phyloP scores from a whole-genome alignment of 768 basidiomycete genomes.

The Rhodotorula diobovata region DNA sequence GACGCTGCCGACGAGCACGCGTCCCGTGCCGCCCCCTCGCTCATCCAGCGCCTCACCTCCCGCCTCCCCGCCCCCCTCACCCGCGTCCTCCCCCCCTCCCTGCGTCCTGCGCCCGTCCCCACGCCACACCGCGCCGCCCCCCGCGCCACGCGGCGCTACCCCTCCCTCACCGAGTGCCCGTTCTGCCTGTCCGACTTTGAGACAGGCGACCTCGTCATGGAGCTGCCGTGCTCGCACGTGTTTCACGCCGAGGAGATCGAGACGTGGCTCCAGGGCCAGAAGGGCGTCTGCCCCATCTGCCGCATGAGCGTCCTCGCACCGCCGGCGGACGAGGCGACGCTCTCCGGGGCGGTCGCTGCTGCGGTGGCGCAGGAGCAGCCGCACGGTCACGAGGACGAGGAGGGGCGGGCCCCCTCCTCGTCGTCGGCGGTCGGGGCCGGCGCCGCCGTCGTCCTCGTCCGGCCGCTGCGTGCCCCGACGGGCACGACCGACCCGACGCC shows the following conservation, averaged over 20 bases:
- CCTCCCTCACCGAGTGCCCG: slow-evolving; percentile 63
- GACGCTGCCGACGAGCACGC: slow-evolving; percentile 19
- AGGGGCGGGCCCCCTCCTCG: not conserved
- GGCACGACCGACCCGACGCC: not conserved
- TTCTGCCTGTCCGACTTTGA: slow-evolving; percentile 85
- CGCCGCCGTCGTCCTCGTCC: not conserved
- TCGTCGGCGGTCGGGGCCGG: not conserved
- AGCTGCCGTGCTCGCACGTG: slow-evolving; percentile 88
- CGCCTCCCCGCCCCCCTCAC: not conserved
- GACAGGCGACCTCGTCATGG: slow-evolving; percentile 81
- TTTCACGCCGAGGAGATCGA: slow-evolving; percentile 90
- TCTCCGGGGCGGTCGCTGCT: not conserved
- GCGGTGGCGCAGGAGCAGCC: too few species aligned
- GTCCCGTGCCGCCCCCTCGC: not conserved
- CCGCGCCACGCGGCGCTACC: slow-evolving; percentile 13
- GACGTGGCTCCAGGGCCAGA: slow-evolving; percentile 83
- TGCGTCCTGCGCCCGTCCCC: not conserved
- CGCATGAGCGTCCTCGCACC: slow-evolving; percentile 6
- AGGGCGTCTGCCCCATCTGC: slow-evolving; percentile 47
- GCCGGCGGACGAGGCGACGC: not conserved
- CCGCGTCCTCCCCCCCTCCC: slow-evolving; percentile 15
- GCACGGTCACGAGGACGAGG: too few species aligned
- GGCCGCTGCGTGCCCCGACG: not conserved
- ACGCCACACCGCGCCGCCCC: slow-evolving; percentile 6
- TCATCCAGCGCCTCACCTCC: not conserved